Evolutionary conservation across 345 rosid species (phyloP).

Genomic region (Rhodomyrtus tomentosa): DNA sequence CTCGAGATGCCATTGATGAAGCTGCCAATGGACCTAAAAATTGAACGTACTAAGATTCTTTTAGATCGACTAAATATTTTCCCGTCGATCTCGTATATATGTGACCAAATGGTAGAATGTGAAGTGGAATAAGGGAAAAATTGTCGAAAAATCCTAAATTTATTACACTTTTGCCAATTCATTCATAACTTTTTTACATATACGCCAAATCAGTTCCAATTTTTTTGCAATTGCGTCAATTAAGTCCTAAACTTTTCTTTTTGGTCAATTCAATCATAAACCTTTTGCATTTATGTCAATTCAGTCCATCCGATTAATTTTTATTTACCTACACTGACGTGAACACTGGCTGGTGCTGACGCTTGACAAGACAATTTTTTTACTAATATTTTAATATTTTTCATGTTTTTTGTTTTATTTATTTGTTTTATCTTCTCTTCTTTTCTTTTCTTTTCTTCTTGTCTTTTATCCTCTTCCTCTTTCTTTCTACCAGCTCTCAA

Average conservation of each 20-base stretch:
- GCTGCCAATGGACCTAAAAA: neutral
- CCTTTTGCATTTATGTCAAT: neutral
- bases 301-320: accelerated
- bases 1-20: neutral
- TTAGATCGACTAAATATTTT: neutral
- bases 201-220: neutral
- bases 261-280: neutral
- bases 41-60: neutral
- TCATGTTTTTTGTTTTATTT: too few species aligned
- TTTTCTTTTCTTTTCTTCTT: too few species aligned
- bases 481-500: too few species aligned
- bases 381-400: too few species aligned
- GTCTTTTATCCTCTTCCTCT: too few species aligned
- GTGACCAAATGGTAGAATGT: neutral
- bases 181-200: accelerated
- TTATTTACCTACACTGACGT: neutral
- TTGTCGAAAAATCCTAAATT: neutral
- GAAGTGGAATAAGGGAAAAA: neutral
- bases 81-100: neutral
- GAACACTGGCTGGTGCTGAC: too few species aligned
- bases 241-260: neutral
- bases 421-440: too few species aligned
- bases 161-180: neutral
- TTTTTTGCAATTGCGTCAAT: neutral
- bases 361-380: too few species aligned